Percentiles rank a stretch among this genome's conserved stretches.
Conservation (phyloP, 2,329 filamentous ascomycete species). For the Juglanconis oblonga region DNA sequence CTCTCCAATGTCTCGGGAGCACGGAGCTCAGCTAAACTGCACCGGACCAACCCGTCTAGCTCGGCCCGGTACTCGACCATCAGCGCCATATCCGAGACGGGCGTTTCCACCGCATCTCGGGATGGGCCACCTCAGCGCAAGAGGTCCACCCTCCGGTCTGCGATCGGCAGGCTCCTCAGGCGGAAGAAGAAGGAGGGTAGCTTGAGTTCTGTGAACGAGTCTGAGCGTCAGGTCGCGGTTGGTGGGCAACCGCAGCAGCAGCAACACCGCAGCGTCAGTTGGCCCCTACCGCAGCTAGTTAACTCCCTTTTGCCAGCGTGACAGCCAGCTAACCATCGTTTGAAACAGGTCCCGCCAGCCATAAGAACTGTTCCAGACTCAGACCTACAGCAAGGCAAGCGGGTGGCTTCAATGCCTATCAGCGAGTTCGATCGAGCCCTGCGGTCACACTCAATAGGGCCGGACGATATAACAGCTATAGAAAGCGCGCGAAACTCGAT, state of each 20-base stretch:
- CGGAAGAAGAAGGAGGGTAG: conserved; percentile 49
- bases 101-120: conserved; percentile 20
- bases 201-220: conserved; percentile 27
- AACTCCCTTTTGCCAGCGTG: not conserved
- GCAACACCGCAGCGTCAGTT: conserved; percentile 51
- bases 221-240: conserved; percentile 25
- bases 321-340: conserved; percentile 1
- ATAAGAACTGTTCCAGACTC: not conserved
- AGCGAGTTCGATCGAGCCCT: conserved; percentile 60
- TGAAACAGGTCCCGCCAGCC: conserved; percentile 12
- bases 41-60: conserved; percentile 36
- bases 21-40: conserved; percentile 25
- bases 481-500: conserved; percentile 53
- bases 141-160: conserved; percentile 55
- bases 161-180: conserved; percentile 57
- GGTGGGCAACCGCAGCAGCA: conserved; percentile 20
- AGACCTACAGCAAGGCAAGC: conserved; percentile 41
- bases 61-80: conserved; percentile 46
- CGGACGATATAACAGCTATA: conserved; percentile 51
- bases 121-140: conserved; percentile 44
- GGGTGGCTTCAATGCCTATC: conserved; percentile 57
- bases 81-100: conserved; percentile 39
- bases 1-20: conserved; percentile 12
- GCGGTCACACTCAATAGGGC: conserved; percentile 59
- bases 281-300: not conserved